Conservation (phyloP, 352 stramenopile genomes). For the Globisporangium acanthophoron region DNA sequence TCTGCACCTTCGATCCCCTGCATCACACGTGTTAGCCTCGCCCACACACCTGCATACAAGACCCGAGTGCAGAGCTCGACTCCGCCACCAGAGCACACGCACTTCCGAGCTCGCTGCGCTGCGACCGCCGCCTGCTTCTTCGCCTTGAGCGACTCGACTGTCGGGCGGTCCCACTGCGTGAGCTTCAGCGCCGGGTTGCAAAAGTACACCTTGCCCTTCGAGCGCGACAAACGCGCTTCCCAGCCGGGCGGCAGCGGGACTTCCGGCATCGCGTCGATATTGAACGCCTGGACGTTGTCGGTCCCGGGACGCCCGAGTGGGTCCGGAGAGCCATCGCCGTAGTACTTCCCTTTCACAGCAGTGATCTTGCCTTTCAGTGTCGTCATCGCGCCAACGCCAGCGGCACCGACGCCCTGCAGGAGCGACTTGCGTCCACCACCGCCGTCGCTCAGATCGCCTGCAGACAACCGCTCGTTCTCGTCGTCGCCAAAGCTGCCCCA, state of each 20-base stretch:
- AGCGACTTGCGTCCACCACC: conserved; percentile 42
- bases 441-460: conserved; percentile 36
- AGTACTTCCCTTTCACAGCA: conserved; percentile 82
- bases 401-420: conserved; percentile 58
- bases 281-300: conserved; percentile 40
- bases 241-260: conserved; percentile 61
- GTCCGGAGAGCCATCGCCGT: conserved; percentile 20
- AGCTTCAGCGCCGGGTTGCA: conserved; percentile 68
- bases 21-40: neutral
- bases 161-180: conserved; percentile 84
- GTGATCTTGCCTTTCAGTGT: conserved; percentile 64
- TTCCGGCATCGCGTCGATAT: conserved; percentile 57
- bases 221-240: conserved; percentile 74
- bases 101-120: conserved; percentile 36
- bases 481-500: conserved; percentile 47
- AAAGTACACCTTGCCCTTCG: conserved; percentile 85
- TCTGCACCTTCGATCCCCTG: conserved; percentile 25
- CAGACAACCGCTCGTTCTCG: conserved; percentile 42
- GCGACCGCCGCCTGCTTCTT: conserved; percentile 49
- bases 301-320: conserved; percentile 5
- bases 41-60: conserved; percentile 5
- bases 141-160: conserved; percentile 45
- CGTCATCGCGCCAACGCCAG: conserved; percentile 55
- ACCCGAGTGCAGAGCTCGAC: too few relatives aligned
- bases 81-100: conserved; percentile 1